Conservation (phyloP, 352 stramenopile species). For the Globisporangium uncinulatum region DNA sequence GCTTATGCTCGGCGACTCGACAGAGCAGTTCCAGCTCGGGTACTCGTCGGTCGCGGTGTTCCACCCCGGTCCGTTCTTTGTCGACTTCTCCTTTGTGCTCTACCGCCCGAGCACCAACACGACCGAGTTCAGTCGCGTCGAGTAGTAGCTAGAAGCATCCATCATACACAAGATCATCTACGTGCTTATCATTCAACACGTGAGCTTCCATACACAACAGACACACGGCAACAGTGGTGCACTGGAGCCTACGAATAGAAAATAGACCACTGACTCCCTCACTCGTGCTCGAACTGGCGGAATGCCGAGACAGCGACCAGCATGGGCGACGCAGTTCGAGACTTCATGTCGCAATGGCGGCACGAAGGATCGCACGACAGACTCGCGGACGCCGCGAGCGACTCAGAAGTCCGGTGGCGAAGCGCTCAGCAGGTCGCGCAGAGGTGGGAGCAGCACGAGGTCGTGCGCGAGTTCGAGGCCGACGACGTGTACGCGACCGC, state of each 20-base stretch:
- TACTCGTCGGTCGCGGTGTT: slow-evolving; percentile 81
- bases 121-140: slow-evolving; percentile 80
- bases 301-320: background rate
- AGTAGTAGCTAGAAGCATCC: slow-evolving; percentile 19
- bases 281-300: too few relatives aligned
- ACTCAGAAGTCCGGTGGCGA: slow-evolving; percentile 12
- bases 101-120: slow-evolving; percentile 80
- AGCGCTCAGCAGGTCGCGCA: slow-evolving; percentile 22
- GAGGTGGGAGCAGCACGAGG: slow-evolving; percentile 12
- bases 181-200: background rate
- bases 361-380: slow-evolving; percentile 9
- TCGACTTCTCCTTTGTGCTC: slow-evolving; percentile 83
- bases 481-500: slow-evolving; percentile 14
- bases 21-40: slow-evolving; percentile 75
- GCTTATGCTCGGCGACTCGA: slow-evolving; percentile 78
- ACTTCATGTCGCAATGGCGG: slow-evolving; percentile 28
- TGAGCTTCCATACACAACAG: background rate
- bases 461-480: slow-evolving; percentile 11
- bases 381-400: background rate
- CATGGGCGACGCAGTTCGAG: background rate
- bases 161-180: background rate
- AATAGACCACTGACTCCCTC: background rate
- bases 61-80: slow-evolving; percentile 75
- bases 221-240: background rate
- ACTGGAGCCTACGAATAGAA: background rate